Base-by-base conservation (phyloP, 2,329 filamentous ascomycete species). In the Colletotrichum musae region DNA sequence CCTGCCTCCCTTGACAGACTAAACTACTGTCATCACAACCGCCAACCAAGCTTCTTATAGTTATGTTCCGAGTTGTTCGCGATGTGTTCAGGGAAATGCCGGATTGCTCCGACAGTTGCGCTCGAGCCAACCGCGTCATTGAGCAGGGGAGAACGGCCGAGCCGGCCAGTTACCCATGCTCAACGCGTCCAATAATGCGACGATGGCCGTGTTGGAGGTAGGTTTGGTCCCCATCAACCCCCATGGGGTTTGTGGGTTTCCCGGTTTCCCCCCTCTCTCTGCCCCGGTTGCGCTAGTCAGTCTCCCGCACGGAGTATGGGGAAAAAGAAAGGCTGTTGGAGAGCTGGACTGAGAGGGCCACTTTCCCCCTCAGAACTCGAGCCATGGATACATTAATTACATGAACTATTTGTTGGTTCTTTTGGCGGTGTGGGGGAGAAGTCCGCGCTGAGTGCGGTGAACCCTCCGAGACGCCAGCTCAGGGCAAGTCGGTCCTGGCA, bases 31-130 rank as follows among this genome's bases (percentile, higher is more conserved):
- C 5, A 3, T 12, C 36, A 54, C 28, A 28, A 65, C 28, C n/a
- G 36, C 26, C n/a, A 24, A 36, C 32, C n/a, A 24, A 36, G 21
- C 28, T 56, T 65, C 66, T 65, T 69, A 69, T 60, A 69, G 36
- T 26, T 24, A 24, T 24, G 21, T 50, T 32, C 53, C 45, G 32
- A 36, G 32, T 26, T 43, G 18, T 39, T 51, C 41, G 5, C 18
- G 6, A 6, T 41, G n/a, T 48, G 50, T 64, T 41, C n/a, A 18
- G 15, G 36, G 7, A 16, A 36, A 43, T 36, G 39, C 36, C 28
- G 56, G 26, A 16, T n/a, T 59, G 16, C 32, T 16, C 36, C 60
- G 65, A 48, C 26, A 26, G 24, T 58, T 10, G 32, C 39, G 48
- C 47, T 58, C 47, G 48, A 47, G 41, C 47, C 50, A 56, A 36